Evolutionary conservation across 2,329 filamentous ascomycete species (phyloP).

Genomic region (Fusarium sp.): DNA sequence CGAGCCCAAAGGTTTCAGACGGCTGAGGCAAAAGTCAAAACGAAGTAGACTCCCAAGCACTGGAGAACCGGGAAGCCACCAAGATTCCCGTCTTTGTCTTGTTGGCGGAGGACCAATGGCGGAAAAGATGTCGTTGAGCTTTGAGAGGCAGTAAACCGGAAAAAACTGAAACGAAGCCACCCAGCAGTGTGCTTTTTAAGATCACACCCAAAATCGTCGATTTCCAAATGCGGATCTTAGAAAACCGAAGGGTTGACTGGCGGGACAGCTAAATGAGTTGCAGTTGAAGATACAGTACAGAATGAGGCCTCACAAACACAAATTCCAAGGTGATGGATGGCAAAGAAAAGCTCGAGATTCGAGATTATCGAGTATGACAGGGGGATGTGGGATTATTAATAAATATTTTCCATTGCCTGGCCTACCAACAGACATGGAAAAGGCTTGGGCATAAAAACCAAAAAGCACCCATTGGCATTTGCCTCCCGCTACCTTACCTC

Average conservation of each 20-base stretch:
- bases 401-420: constrained; percentile 10
- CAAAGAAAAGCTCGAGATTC: not conserved
- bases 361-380: not conserved
- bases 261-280: not conserved
- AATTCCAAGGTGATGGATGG: not conserved
- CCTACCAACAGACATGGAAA: not conserved
- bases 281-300: not conserved
- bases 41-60: constrained; percentile 7
- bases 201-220: not conserved
- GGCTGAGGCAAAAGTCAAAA: constrained; percentile 21
- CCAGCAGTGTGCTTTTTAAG: not conserved
- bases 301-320: not conserved
- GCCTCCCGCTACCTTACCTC: not conserved
- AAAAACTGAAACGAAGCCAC: constrained; percentile 7
- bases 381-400: constrained; percentile 20
- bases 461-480: not conserved
- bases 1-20: not conserved
- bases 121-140: constrained; percentile 10
- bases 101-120: not conserved
- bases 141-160: not conserved
- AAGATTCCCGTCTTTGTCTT: constrained; percentile 1
- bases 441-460: constrained; percentile 8
- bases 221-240: constrained; percentile 9
- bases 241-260: not conserved
- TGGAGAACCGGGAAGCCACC: not conserved